These are phyloP conservation scores for Glaciozyma antarctica DNA, from an alignment of 768 basidiomycete genomes.

Conservation along the genomic window DNA sequence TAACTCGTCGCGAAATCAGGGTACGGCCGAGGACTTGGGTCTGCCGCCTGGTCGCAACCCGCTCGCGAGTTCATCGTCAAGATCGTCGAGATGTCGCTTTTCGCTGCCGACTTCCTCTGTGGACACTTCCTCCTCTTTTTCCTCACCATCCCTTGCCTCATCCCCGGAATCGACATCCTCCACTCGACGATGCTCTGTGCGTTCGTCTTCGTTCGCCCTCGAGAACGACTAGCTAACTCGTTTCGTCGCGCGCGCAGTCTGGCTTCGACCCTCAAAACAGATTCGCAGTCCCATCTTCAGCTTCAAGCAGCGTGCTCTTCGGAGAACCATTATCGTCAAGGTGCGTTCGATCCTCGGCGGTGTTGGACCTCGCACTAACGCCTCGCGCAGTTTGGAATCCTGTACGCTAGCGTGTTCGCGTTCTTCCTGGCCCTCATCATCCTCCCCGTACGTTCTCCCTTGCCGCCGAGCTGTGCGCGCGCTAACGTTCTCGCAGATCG, in stretches of 20 bases:
- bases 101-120: slow-evolving; percentile 80
- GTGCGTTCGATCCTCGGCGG: too few species aligned
- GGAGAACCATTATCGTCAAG: slow-evolving; percentile 70
- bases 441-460: slow-evolving; percentile 33
- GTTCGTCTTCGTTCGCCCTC: neutral
- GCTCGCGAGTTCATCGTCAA: slow-evolving; percentile 96
- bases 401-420: slow-evolving; percentile 61
- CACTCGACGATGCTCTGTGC: slow-evolving; percentile 73
- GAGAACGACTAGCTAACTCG: too few species aligned
- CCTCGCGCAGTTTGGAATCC: slow-evolving; percentile 66
- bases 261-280: slow-evolving; percentile 88
- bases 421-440: slow-evolving; percentile 66
- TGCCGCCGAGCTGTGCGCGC: too few species aligned
- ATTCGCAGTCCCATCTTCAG: slow-evolving; percentile 84
- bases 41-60: slow-evolving; percentile 91
- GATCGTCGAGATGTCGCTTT: slow-evolving; percentile 88
- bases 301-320: slow-evolving; percentile 76
- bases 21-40: slow-evolving; percentile 88
- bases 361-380: too few species aligned
- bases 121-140: slow-evolving; percentile 66
- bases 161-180: slow-evolving; percentile 83
- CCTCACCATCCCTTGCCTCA: slow-evolving; percentile 72
- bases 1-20: slow-evolving; percentile 36
- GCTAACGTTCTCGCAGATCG: too few species aligned
- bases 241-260: slow-evolving; percentile 44